Evolutionary conservation across 2,329 filamentous ascomycete genomes (phyloP).

Genomic region (Cadophora malorum): DNA sequence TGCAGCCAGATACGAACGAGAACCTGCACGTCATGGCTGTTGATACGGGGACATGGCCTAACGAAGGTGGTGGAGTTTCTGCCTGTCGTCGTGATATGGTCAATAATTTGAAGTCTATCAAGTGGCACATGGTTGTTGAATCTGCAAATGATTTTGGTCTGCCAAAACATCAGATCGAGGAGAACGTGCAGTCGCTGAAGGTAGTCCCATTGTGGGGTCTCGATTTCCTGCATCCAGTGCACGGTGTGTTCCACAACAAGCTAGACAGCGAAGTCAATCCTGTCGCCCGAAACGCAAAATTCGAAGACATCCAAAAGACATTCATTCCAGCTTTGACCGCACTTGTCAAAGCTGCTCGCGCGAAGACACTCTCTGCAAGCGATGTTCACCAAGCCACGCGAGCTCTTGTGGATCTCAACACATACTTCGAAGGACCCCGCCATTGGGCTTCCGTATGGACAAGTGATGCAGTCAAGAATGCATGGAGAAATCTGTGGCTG

Average conservation of each 20-base stretch:
- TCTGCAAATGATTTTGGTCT: constrained; percentile 59
- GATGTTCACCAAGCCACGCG: constrained; percentile 49
- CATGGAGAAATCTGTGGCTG: constrained; percentile 55
- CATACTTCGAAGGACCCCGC: constrained; percentile 48
- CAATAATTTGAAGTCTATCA: constrained; percentile 54
- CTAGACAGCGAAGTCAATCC: constrained; percentile 55
- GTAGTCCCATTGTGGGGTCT: constrained; percentile 57
- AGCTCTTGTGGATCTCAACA: constrained; percentile 40
- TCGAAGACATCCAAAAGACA: constrained; percentile 54
- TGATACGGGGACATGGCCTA: constrained; percentile 42
- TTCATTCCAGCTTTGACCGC: constrained; percentile 59
- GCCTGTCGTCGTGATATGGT: constrained; percentile 58
- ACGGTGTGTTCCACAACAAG: constrained; percentile 49
- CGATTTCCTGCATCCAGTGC: constrained; percentile 56
- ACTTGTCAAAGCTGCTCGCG: constrained; percentile 57
- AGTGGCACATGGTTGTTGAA: constrained; percentile 58
- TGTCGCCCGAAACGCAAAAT: constrained; percentile 22
- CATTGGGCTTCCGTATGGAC: constrained; percentile 56
- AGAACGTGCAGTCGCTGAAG: constrained; percentile 56
- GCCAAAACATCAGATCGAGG: constrained; percentile 27
- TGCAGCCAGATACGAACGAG: constrained; percentile 49
- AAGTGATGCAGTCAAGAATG: constrained; percentile 53
- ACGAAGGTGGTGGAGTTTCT: constrained; percentile 53
- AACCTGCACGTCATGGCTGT: constrained; percentile 51
- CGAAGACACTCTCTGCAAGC: constrained; percentile 53